Percentiles rank a stretch among this genome's conserved stretches.
phyloP scores from a whole-genome alignment of 345 rosid genomes.

The Lenwebbia sp. region DNA sequence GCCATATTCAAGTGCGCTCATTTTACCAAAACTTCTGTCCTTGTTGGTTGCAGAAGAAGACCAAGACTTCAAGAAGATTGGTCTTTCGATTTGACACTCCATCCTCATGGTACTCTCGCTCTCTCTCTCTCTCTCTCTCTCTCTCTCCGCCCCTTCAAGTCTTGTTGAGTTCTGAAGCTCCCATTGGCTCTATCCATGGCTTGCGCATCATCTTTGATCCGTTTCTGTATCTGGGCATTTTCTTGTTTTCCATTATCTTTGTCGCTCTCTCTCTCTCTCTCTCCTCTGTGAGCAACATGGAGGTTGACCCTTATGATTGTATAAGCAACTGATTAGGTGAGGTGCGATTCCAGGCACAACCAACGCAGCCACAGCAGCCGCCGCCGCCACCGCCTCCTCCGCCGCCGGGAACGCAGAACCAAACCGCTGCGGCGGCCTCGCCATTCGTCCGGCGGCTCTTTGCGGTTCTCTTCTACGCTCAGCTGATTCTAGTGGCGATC shows the following conservation, averaged over 20 bases:
- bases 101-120: background rate
- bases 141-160: background rate
- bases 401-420: background rate
- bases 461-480: slow-evolving; percentile 44
- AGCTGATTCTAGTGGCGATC: slow-evolving; percentile 35
- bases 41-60: background rate
- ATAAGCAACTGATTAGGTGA: background rate
- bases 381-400: background rate
- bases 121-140: background rate
- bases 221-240: background rate
- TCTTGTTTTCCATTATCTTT: background rate
- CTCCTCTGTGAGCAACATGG: background rate
- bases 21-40: background rate
- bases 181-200: background rate
- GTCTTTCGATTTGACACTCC: background rate
- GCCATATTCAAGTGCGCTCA: background rate
- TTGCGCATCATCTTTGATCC: background rate
- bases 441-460: slow-evolving; percentile 35
- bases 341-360: background rate
- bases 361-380: background rate
- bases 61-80: background rate
- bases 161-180: background rate
- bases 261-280: background rate
- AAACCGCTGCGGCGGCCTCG: slow-evolving; percentile 19
- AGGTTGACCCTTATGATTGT: background rate